These are phyloP conservation scores for Solanum neorickii DNA, from an alignment of 257 asterid species.

Conservation along the genomic window DNA sequence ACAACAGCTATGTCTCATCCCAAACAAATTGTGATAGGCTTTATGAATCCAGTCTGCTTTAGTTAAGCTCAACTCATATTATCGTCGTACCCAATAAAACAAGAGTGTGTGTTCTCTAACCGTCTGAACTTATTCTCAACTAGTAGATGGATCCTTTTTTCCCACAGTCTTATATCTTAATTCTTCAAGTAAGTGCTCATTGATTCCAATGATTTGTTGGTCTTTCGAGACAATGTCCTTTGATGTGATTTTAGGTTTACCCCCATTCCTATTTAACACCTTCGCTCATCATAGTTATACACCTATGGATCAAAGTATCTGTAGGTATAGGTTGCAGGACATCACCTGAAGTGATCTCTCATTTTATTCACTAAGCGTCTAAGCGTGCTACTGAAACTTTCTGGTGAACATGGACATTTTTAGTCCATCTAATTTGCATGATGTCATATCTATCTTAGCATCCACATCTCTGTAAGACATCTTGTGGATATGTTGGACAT, in stretches of 20 bases:
- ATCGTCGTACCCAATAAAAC: neutral
- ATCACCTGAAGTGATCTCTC: neutral
- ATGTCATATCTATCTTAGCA: neutral
- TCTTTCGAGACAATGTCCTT: neutral
- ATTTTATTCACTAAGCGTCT: neutral
- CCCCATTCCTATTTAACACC: neutral
- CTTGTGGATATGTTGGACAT: neutral
- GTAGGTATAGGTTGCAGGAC: neutral
- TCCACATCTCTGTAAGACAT: neutral
- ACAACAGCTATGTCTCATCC: neutral
- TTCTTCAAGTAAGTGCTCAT: neutral
- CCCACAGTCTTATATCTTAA: neutral
- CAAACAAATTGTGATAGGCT: neutral
- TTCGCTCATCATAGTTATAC: neutral
- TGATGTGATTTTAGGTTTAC: neutral
- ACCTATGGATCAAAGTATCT: neutral
- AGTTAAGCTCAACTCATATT: neutral
- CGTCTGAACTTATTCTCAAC: neutral
- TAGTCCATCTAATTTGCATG: neutral
- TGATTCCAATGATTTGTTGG: neutral
- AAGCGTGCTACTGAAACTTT: neutral
- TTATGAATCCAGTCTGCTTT: neutral
- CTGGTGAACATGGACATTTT: neutral
- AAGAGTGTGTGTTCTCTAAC: neutral
- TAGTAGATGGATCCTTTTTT: neutral